Evolutionary conservation across 2,329 filamentous ascomycete genomes (phyloP).

Genomic region (Rhynchosporium agropyri): DNA sequence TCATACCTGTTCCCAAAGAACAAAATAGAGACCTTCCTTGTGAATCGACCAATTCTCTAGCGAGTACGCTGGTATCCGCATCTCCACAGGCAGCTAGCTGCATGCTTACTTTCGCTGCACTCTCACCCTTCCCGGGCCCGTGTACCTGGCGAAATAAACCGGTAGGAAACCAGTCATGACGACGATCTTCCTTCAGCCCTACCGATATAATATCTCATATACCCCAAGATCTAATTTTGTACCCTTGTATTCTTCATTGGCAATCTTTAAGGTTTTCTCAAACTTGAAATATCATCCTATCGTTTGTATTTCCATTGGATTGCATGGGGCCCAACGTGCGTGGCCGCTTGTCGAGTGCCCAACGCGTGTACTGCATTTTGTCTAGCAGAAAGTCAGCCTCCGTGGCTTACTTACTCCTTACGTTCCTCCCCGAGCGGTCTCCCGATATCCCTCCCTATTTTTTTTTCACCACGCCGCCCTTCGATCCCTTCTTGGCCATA

Average conservation of each 20-base stretch:
- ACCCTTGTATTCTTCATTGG: background rate
- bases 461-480: no score
- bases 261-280: background rate
- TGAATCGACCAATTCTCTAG: no score
- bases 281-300: background rate
- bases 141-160: background rate
- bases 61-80: no score
- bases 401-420: background rate
- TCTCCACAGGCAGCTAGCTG: no score
- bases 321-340: background rate
- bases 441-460: background rate
- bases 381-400: background rate
- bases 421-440: background rate
- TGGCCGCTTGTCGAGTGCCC: no score
- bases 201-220: conserved; percentile 10
- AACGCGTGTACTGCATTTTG: background rate
- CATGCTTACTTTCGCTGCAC: no score
- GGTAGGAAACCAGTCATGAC: background rate
- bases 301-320: background rate
- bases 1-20: no score
- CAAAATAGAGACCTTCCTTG: no score
- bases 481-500: background rate
- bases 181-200: conserved; percentile 2
- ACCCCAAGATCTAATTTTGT: background rate
- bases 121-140: no score